Evolutionary conservation across 129 eudicot species (phyloP), one percentile per base, ranked within the genome.

Genomic region (Heracleum sosnowskyi): DNA sequence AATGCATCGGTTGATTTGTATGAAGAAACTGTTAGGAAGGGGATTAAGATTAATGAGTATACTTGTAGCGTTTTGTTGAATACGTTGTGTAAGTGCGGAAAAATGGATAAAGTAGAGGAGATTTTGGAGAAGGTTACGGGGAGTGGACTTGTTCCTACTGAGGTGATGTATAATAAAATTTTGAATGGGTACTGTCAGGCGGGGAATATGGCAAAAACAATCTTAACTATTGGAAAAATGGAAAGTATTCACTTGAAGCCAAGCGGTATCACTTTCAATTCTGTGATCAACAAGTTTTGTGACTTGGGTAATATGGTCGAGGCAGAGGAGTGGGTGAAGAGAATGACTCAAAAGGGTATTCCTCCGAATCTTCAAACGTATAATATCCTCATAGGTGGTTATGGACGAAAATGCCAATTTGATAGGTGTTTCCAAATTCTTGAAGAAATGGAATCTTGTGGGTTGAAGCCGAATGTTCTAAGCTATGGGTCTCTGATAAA

Each of bases 311-410:
- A 69, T 53, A 39, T 79, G 49, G 72, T 45, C 9, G 68, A 71
- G 69, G 78, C 82, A 79, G 78, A 79, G 73, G 78, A 72, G 49
- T 79, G 82, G 82, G 69, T 71, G 11, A 79, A 79, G 73, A 79
- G 74, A 74, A 72, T 79, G 82, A 49, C 62, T 9, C 24, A 72
- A 78, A 79, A 70, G 51, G 78, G 77, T 18, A 76, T 31, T 79
- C 68, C 69, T 49, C 82, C 77, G 20, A 74, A 79, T 51, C 55
- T 79, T 42, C 71, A 36, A 40, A 79, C 77, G 6, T 79, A 71
- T 63, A 79, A 79, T 69, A 72, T 79, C 34, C 78, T 79, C 55
- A 73, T 79, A 69, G 82, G 75, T 72, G 82, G 78, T 33, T 79
- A 70, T 79, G 82, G 82, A 24, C 70, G 53, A 18, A 79, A 35